Conservation (phyloP, 768 basidiomycete species). For the Pleurotus pulmonarius region DNA sequence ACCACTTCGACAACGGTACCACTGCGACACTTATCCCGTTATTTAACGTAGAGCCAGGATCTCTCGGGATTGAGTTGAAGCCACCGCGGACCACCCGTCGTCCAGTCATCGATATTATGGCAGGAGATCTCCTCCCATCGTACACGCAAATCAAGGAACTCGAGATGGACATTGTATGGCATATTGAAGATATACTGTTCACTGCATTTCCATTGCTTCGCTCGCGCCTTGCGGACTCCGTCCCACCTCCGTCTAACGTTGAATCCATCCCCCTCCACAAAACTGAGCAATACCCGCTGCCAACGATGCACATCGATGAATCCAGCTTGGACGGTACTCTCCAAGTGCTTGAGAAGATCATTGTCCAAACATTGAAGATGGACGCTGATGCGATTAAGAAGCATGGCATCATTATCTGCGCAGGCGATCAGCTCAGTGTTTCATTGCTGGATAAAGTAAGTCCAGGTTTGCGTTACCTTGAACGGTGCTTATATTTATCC, state of each 20-base stretch:
- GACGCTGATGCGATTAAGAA: neutral
- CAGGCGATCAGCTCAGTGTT: constrained; percentile 11
- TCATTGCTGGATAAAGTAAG: constrained; percentile 10
- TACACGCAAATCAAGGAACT: constrained; percentile 4
- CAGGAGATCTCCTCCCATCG: neutral
- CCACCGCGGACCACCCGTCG: neutral
- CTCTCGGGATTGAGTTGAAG: constrained; percentile 4
- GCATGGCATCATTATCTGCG: constrained; percentile 13
- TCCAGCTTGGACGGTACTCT: constrained; percentile 14
- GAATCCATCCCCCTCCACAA: constrained; percentile 13
- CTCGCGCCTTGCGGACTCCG: neutral
- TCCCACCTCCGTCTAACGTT: neutral
- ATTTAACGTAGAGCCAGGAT: constrained; percentile 11
- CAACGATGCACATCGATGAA: constrained; percentile 18
- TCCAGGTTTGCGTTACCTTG: too few relatives aligned
- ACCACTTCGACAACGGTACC: constrained; percentile 26
- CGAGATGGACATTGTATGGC: constrained; percentile 8
- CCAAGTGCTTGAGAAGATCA: constrained; percentile 9
- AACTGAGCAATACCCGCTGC: constrained; percentile 12
- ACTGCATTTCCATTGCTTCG: neutral
- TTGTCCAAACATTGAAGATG: neutral
- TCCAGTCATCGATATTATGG: neutral
- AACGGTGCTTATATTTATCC: too few relatives aligned
- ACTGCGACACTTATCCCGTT: constrained; percentile 21
- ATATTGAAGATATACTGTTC: constrained; percentile 8